Evolutionary conservation across 2,329 filamentous ascomycete genomes (phyloP).

Genomic region (Aureobasidium pullulans): DNA sequence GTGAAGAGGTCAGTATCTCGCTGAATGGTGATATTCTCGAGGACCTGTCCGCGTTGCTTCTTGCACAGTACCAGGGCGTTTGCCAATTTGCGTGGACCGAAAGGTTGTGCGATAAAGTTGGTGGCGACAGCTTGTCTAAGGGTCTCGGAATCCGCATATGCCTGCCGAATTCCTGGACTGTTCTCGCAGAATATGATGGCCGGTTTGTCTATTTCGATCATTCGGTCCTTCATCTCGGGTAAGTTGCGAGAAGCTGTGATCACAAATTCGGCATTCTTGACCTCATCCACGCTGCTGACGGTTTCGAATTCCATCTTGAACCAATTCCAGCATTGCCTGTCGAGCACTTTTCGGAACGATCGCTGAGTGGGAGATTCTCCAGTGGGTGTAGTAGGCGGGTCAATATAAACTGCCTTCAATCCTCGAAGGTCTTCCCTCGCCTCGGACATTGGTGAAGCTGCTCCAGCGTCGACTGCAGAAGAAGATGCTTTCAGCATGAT

Average conservation of each 20-base stretch:
- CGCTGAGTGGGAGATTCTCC: not conserved
- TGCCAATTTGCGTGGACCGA: slow-evolving; percentile 12
- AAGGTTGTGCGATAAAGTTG: slow-evolving; percentile 13
- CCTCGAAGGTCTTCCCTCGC: not conserved
- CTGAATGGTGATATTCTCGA: not conserved
- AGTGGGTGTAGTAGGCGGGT: not conserved
- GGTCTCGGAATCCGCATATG: not conserved
- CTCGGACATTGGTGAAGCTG: not conserved
- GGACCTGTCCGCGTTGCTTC: not conserved
- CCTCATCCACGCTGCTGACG: not conserved
- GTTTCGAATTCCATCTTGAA: slow-evolving; percentile 1
- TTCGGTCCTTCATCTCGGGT: not conserved
- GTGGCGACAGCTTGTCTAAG: not conserved
- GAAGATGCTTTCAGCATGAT: slow-evolving; percentile 31
- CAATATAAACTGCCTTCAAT: not conserved
- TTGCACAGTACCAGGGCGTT: not conserved
- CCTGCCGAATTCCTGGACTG: not conserved
- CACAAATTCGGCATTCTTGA: not conserved
- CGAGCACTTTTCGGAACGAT: not conserved
- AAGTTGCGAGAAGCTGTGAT: not conserved
- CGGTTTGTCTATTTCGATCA: not conserved
- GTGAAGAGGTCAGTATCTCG: not conserved
- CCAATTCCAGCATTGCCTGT: slow-evolving; percentile 2
- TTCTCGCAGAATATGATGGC: slow-evolving; percentile 17
- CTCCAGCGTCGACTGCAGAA: not conserved